Conservation (phyloP, 2,329 filamentous ascomycete genomes). For the Neobulgaria alba region DNA sequence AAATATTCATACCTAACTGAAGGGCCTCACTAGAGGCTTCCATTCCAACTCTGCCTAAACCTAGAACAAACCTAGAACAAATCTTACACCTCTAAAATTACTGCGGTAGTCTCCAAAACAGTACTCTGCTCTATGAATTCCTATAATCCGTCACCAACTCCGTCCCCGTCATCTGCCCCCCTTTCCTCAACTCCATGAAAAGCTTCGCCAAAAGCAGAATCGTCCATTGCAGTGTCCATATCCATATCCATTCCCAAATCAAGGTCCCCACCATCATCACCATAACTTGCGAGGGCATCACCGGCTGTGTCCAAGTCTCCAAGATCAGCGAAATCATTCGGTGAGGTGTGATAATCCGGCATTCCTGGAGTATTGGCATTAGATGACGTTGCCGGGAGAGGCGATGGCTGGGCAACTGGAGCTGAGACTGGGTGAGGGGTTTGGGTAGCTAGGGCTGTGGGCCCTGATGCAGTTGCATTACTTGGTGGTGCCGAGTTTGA, state of each 20-base stretch:
- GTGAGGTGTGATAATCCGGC: constrained; percentile 30
- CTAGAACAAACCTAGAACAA: no score
- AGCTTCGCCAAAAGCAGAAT: constrained; percentile 76
- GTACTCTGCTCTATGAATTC: no score
- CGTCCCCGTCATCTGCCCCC: constrained; percentile 11
- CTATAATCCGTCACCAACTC: no score
- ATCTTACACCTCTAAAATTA: no score
- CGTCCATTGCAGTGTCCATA: constrained; percentile 61
- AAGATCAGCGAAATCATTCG: constrained; percentile 54
- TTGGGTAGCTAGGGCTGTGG: constrained; percentile 1
- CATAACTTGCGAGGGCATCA: constrained; percentile 61
- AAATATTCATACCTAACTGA: no score
- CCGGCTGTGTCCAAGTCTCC: constrained; percentile 62
- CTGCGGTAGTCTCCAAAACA: no score
- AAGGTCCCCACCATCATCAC: constrained; percentile 36
- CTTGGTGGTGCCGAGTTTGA: constrained; percentile 8
- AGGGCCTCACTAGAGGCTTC: no score
- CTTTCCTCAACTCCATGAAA: constrained; percentile 53
- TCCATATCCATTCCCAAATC: constrained; percentile 41
- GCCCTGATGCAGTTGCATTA: constrained; percentile 1
- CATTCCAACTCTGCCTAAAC: no score
- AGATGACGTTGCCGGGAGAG: constrained; percentile 6
- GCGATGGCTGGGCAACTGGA: constrained; percentile 4
- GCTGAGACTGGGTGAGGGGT: constrained; percentile 1
- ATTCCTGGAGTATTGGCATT: constrained; percentile 17